Conservation (phyloP, 2,329 filamentous ascomycete species). For the Clarireedia homoeocarpa region DNA sequence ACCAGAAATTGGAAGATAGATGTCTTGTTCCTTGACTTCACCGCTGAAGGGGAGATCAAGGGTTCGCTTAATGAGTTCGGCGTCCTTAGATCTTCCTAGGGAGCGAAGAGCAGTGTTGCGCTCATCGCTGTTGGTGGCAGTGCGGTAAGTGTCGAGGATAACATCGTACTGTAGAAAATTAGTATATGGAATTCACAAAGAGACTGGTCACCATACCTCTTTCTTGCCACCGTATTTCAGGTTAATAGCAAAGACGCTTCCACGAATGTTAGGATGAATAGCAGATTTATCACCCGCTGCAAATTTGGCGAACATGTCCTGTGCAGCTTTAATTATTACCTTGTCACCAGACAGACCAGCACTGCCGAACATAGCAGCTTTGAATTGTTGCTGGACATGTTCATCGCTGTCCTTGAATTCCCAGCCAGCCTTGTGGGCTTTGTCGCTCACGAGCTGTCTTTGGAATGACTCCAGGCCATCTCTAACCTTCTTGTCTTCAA, state of each 20-base stretch:
- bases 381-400: conserved; percentile 91
- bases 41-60: conserved; percentile 66
- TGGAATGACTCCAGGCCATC: conserved; percentile 80
- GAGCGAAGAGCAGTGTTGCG: conserved; percentile 84
- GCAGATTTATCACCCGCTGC: conserved; percentile 69
- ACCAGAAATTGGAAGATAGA: conserved; percentile 79
- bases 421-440: conserved; percentile 86
- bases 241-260: conserved; percentile 77
- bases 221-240: conserved; percentile 77
- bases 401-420: conserved; percentile 75
- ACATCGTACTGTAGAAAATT: conserved; percentile 55
- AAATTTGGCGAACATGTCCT: conserved; percentile 87
- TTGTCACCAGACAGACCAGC: conserved; percentile 78
- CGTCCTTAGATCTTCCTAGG: conserved; percentile 70
- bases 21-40: conserved; percentile 88
- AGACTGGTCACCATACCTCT: conserved; percentile 48
- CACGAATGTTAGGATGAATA: conserved; percentile 85
- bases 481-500: conserved; percentile 66
- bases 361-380: conserved; percentile 78
- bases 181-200: conserved; percentile 2
- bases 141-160: conserved; percentile 67
- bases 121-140: conserved; percentile 72
- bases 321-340: conserved; percentile 67
- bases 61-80: conserved; percentile 74
- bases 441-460: conserved; percentile 65